Evolutionary conservation across 2,329 filamentous ascomycete species (phyloP).

Genomic region (Colletotrichum cereale): DNA sequence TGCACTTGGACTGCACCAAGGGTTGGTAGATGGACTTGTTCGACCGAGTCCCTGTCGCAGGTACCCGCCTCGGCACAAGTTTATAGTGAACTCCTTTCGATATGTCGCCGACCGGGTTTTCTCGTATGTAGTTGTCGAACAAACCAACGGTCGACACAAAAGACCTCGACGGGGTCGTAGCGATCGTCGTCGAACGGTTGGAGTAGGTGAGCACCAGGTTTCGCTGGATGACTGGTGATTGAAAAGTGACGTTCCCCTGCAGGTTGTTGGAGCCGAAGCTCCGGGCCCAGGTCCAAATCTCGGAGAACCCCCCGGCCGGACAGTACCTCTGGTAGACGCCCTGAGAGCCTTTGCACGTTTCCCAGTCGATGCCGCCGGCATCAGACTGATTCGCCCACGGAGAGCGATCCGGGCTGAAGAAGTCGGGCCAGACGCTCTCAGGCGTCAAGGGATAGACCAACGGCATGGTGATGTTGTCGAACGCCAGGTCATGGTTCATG

Average conservation of each 20-base stretch:
- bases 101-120: not conserved
- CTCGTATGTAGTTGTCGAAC: not conserved
- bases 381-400: not conserved
- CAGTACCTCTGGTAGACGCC: not conserved
- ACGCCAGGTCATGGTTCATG: not conserved
- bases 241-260: not conserved
- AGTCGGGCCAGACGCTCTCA: not conserved
- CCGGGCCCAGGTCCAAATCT: slow-evolving; percentile 1
- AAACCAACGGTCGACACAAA: not conserved
- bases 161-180: not conserved
- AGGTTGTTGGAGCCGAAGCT: not conserved
- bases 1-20: slow-evolving; percentile 14
- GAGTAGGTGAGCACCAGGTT: not conserved
- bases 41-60: not conserved
- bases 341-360: not conserved
- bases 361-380: not conserved
- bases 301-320: slow-evolving; percentile 6
- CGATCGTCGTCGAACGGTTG: not conserved
- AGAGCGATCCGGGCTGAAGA: not conserved
- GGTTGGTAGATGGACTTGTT: slow-evolving; percentile 10
- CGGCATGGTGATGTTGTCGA: not conserved
- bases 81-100: not conserved
- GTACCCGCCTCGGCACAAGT: not conserved
- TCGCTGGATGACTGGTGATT: not conserved
- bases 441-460: not conserved